Evolutionary conservation across 441 rosid genomes (phyloP).

Genomic region (Erodium trifolium): DNA sequence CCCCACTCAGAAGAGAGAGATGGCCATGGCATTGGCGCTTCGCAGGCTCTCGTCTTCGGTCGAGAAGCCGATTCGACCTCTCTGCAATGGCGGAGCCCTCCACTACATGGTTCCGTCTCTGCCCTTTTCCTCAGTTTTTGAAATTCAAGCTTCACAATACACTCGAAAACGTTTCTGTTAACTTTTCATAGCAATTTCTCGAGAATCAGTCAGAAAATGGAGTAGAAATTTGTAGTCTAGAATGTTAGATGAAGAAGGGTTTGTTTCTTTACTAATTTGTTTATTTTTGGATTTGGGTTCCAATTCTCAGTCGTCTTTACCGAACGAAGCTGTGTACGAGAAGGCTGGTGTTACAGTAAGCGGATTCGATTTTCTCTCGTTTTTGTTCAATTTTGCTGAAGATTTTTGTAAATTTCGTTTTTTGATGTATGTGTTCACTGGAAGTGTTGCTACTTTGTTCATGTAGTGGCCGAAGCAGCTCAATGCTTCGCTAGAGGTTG

Average conservation of each 20-base stretch:
- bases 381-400: not conserved
- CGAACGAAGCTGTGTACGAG: slow-evolving; percentile 86
- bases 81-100: slow-evolving; percentile 51
- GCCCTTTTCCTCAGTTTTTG: not conserved
- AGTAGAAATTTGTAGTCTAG: not conserved
- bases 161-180: too few species aligned
- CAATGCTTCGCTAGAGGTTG: slow-evolving; percentile 70
- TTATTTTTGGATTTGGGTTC: slow-evolving; percentile 7
- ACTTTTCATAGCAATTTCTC: not conserved
- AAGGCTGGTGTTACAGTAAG: slow-evolving; percentile 74
- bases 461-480: slow-evolving; percentile 93
- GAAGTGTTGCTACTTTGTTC: not conserved
- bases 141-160: not conserved
- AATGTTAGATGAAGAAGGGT: too few species aligned
- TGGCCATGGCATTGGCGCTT: slow-evolving; percentile 96
- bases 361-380: not conserved
- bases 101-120: slow-evolving; percentile 37
- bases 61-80: slow-evolving; percentile 75
- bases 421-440: not conserved
- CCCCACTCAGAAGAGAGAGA: slow-evolving; percentile 8
- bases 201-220: not conserved
- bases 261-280: not conserved
- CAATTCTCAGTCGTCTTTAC: slow-evolving; percentile 66
- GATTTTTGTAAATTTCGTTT: not conserved
- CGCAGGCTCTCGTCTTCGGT: slow-evolving; percentile 82